These are phyloP conservation scores for Boletus rubescentipes DNA, from an alignment of 768 basidiomycete genomes.

Conservation along the genomic window DNA sequence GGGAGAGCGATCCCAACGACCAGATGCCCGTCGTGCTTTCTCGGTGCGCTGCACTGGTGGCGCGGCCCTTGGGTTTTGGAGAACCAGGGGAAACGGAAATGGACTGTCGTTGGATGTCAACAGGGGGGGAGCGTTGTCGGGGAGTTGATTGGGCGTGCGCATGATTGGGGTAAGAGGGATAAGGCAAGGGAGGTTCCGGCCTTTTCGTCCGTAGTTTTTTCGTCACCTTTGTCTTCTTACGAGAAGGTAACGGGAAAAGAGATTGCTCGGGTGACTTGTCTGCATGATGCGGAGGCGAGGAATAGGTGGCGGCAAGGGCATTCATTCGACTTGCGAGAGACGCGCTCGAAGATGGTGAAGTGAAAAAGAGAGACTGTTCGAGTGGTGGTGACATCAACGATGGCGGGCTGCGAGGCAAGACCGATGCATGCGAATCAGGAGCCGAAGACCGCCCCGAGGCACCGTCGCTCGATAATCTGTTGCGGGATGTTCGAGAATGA, in stretches of 20 bases:
- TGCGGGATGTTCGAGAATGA: constrained; percentile 3
- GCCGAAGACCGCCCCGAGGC: constrained; percentile 12
- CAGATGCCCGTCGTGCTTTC: constrained; percentile 7
- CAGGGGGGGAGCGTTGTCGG: not conserved
- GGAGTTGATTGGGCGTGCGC: not conserved
- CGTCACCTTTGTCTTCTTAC: constrained; percentile 1
- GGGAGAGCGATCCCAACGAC: constrained; percentile 23
- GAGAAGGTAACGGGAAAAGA: constrained; percentile 22
- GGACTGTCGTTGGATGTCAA: not conserved
- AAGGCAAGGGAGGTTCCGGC: constrained; percentile 20
- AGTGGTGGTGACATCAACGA: constrained; percentile 56
- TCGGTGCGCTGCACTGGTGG: not conserved
- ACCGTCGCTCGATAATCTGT: not conserved
- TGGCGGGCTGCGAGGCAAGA: constrained; percentile 57
- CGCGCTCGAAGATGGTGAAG: constrained; percentile 19
- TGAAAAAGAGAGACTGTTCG: constrained; percentile 57
- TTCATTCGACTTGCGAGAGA: constrained; percentile 15
- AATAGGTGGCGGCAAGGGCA: not conserved
- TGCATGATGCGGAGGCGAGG: not conserved
- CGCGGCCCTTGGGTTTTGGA: constrained; percentile 6
- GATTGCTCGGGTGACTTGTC: constrained; percentile 11
- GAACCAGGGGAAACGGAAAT: constrained; percentile 10
- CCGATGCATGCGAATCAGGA: constrained; percentile 33
- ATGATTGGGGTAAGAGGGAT: constrained; percentile 21
- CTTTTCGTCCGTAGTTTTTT: constrained; percentile 4